A percentile compares a stretch with the other conserved stretches of the same genome.
These are phyloP conservation scores for Xylaria sp. DNA, from an alignment of 2,329 filamentous ascomycete genomes.

Conservation along the genomic window DNA sequence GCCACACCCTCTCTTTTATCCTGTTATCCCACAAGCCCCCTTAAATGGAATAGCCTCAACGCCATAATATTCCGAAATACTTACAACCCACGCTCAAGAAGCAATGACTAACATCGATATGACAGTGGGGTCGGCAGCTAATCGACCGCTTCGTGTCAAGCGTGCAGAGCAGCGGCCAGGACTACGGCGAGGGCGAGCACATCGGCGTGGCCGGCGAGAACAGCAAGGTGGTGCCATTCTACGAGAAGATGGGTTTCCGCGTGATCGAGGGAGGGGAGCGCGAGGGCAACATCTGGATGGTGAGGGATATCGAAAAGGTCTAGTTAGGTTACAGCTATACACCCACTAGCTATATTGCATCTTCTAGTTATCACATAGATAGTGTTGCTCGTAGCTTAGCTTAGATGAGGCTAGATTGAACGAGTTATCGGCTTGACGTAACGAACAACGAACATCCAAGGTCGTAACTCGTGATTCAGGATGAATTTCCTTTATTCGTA, in stretches of 20 bases:
- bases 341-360: neutral
- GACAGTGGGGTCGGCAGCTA: constrained; percentile 55
- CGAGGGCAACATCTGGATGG: constrained; percentile 54
- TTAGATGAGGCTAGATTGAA: neutral
- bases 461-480: neutral
- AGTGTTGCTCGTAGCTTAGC: too few species aligned
- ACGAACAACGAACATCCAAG: neutral
- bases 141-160: constrained; percentile 53
- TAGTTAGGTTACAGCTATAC: neutral
- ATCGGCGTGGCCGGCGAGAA: constrained; percentile 60
- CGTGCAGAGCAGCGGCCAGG: constrained; percentile 43
- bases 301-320: constrained; percentile 45
- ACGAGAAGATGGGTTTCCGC: constrained; percentile 58
- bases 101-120: neutral
- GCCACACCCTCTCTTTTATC: too few species aligned
- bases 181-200: constrained; percentile 53
- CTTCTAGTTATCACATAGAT: neutral
- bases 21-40: neutral
- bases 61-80: too few species aligned
- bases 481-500: constrained; percentile 12
- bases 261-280: constrained; percentile 48
- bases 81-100: neutral
- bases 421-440: neutral
- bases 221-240: constrained; percentile 59
- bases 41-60: too few species aligned